Conservation (phyloP, 2,329 filamentous ascomycete species). For the Fusarium napiforme region DNA sequence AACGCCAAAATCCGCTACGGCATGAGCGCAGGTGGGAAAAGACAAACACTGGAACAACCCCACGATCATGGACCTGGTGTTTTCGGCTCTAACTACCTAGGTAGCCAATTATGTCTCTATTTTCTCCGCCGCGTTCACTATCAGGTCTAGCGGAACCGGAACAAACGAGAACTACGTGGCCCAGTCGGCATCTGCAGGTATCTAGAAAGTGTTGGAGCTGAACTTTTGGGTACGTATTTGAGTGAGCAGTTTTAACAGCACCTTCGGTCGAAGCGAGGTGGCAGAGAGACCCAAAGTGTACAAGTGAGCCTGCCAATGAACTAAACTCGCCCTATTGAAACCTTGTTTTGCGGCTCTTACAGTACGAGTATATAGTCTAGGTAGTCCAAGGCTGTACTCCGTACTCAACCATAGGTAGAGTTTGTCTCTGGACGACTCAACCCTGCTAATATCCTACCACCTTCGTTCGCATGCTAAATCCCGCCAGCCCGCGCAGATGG, state of each 20-base stretch:
- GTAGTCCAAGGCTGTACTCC: background rate
- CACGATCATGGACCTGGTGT: background rate
- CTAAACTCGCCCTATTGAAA: background rate
- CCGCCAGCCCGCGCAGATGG: background rate
- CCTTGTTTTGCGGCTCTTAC: constrained; percentile 7
- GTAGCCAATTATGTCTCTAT: background rate
- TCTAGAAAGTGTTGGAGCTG: background rate
- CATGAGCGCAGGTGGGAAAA: background rate
- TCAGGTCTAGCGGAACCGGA: background rate
- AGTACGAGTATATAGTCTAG: background rate
- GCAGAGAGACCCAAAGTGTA: background rate
- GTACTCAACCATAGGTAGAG: background rate
- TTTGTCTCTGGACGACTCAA: background rate
- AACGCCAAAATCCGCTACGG: background rate
- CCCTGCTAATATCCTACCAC: background rate
- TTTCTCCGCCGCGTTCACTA: background rate
- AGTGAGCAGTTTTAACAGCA: background rate
- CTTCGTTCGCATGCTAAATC: constrained; percentile 1
- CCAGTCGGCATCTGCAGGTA: background rate
- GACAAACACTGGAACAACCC: background rate
- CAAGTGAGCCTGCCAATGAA: background rate
- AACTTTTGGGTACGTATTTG: background rate
- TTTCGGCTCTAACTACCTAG: background rate
- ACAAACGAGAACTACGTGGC: background rate
- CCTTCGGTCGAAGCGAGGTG: background rate